Base-by-base conservation (phyloP, 305 asterid species). In the Striga hermonthica region DNA sequence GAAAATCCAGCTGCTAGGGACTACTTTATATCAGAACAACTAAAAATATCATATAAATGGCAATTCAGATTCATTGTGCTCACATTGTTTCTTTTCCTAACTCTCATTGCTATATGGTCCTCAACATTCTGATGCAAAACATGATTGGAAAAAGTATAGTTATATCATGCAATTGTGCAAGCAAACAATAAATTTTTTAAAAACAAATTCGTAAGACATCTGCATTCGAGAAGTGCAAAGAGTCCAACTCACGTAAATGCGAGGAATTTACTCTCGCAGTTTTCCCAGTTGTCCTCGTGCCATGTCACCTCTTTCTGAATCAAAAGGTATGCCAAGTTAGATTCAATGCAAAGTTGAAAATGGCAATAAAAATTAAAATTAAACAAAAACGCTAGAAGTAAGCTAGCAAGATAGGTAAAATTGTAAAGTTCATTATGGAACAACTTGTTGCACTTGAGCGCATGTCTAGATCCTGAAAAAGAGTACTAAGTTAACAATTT, bases 261-360 rank as follows among this genome's bases (percentile, higher is more conserved):
- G 39, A 92, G 89, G 79, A 90, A 90, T 90, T 82, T 92, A 74
- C 98, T 90, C 76, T 92, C 98, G 16, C 9, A 22, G 66, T 89
- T 90, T 60, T 68, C 88, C 97, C 98, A 92, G 83, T 87, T 84
- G 76, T 89, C 85, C 76, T 89, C 98, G 39, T 89, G 98, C 98
- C 98, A 92, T 12, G 98, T 89, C 72, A 92, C 85, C 3, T 92
- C 97, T 54, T 74, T 70, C 98, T 89, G 93, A 84, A 79, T 13
- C 57, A 74, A 40, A 45, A 59, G 60, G 49, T 67, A 49, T 45
- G 47, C 12, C 57, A 47, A 60, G 34, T 36, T 60, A 61, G 57
- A 60, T 64, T 50, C 49, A 54, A 39, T 40, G 60, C 35, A 50
- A 40, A 9, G 37, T 13, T 68, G 47, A 71, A 68, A 57, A 31